Conservation (phyloP, 495 filamentous ascomycete genomes). For the Delitschia confertaspora region DNA sequence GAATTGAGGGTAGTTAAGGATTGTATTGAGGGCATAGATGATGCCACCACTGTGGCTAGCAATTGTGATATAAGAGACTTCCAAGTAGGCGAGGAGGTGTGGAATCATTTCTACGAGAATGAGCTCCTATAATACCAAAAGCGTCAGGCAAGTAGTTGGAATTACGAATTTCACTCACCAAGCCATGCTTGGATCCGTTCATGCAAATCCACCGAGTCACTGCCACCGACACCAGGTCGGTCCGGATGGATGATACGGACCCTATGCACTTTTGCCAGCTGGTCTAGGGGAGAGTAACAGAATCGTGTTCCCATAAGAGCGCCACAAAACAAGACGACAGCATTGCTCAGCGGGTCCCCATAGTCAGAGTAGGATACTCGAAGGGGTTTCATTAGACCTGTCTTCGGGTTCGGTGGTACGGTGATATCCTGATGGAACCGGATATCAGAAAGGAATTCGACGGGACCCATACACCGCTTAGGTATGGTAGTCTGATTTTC, state of each 20-base stretch:
- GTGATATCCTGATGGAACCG: conserved; percentile 18
- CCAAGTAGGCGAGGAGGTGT: conserved; percentile 19
- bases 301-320: conserved; percentile 17
- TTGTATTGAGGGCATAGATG: conserved; percentile 24
- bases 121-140: neutral
- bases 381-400: conserved; percentile 9
- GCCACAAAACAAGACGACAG: conserved; percentile 24
- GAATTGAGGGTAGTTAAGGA: conserved; percentile 17
- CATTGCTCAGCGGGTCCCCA: conserved; percentile 17
- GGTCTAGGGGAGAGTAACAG: conserved; percentile 13
- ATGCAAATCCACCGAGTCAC: conserved; percentile 8
- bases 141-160: neutral
- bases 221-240: conserved; percentile 25
- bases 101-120: conserved; percentile 18
- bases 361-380: conserved; percentile 24
- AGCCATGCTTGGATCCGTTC: conserved; percentile 19
- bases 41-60: conserved; percentile 23
- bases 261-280: conserved; percentile 13
- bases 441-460: conserved; percentile 18
- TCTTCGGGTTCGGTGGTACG: conserved; percentile 13
- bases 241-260: conserved; percentile 23
- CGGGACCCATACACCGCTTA: no score
- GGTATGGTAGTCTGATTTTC: no score
- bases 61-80: conserved; percentile 20
- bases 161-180: conserved; percentile 10